Base-by-base conservation (phyloP, 805 yeast species). In the Barnettozyma salicaria region DNA sequence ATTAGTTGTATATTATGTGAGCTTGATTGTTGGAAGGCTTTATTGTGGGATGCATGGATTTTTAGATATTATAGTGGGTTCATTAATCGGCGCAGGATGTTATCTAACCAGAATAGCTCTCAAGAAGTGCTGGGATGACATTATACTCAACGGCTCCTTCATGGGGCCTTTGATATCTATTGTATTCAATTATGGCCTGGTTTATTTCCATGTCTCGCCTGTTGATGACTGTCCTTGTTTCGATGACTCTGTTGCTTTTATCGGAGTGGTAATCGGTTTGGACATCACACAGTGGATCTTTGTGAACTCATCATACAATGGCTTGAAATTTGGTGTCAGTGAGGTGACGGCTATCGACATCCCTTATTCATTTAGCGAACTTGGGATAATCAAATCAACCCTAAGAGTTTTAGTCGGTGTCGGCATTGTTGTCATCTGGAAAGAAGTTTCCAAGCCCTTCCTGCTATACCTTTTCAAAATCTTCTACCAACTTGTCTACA, bases 31-130 rank as follows among this genome's bases (percentile, higher is more conserved):
- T 42, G 98, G 98, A 13, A 68, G 98, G 39, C 53, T 90, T 8
- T 90, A 92, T 62, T 88, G 96, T 58, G 98, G 98, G 4, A 90
- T 90, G 98, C 98, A 92, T 61, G 97, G 98, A 3, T 72, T 84
- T 42, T 60, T 83, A 17, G 98, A 92, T 56, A 67, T 92, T 3
- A 34, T 62, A 1, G 55, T 73, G 14, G 98, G 98, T 6, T 61
- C 74, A 0, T 1, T 72, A 0, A 61, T 87, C 13, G 98, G 98
- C 0, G 33, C 63, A 0, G 26, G 61, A 0, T 65, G 81, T 24
- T 74, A 74, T 43, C 30, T 66, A n/a, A 51, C 70, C 17, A 63
- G 95, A 35, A 45, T 54, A 30, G 42, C 48, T 6, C 54, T 58
- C 17, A 68, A 75, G 1, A 51, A 51, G 7, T 20, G 44, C 8